Conservation (phyloP, 805 yeast species). For the Hanseniaspora hatyaiensis region DNA sequence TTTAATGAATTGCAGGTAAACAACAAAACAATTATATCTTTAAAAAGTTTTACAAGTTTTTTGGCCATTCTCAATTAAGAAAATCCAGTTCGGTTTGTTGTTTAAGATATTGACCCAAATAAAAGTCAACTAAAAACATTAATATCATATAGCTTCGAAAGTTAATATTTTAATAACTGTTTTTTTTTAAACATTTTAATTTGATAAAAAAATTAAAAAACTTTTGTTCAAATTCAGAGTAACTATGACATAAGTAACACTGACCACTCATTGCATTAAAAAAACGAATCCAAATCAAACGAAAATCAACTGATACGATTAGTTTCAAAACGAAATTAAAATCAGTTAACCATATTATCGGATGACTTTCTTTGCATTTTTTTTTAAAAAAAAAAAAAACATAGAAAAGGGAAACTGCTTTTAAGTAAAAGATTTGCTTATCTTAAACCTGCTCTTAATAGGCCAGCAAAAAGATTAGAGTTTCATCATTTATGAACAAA, state of each 20-base stretch:
- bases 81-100: too few species aligned
- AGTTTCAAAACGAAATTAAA: constrained; percentile 10
- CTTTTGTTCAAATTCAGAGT: constrained; percentile 50
- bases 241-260: constrained; percentile 57
- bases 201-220: too few species aligned
- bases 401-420: neutral
- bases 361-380: neutral
- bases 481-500: constrained; percentile 25
- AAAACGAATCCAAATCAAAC: constrained; percentile 22
- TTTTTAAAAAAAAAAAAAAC: neutral
- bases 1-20: too few species aligned
- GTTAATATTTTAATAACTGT: neutral
- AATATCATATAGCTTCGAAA: neutral
- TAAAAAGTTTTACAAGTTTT: too few species aligned
- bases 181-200: too few species aligned
- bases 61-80: too few species aligned
- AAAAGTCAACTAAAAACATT: too few species aligned
- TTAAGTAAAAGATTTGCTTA: constrained; percentile 7
- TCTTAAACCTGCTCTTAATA: constrained; percentile 17
- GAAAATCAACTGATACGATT: constrained; percentile 2
- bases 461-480: constrained; percentile 21
- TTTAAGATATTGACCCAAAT: too few species aligned
- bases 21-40: too few species aligned
- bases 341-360: constrained; percentile 1
- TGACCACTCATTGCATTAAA: constrained; percentile 55